Percentiles rank a stretch among this genome's conserved stretches.
Evolutionary conservation across 169 alveolate genomes (phyloP).

Genomic region (Cyclospora cayetanensis): DNA sequence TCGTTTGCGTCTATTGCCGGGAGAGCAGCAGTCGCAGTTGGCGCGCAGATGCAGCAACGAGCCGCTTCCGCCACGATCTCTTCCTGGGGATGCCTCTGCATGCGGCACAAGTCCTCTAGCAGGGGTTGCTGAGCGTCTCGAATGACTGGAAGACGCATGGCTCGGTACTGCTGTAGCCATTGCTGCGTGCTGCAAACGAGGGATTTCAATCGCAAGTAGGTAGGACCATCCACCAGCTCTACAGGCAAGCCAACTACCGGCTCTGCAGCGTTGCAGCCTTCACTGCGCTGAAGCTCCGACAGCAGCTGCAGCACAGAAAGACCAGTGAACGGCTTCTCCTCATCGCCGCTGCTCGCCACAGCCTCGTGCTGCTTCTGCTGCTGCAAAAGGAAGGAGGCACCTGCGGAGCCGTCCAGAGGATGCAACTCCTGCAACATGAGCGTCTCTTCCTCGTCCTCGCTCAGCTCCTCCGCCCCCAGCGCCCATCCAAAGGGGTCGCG

Average conservation of each 20-base stretch:
- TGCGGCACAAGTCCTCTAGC: constrained; percentile 20
- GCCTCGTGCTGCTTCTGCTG: constrained; percentile 60
- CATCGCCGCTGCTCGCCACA: not conserved
- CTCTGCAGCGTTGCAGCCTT: constrained; percentile 53
- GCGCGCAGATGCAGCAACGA: constrained; percentile 39
- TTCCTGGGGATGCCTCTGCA: constrained; percentile 57
- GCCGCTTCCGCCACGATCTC: not conserved
- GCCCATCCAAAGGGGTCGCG: constrained; percentile 39
- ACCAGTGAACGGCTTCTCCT: not conserved
- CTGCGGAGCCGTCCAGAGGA: constrained; percentile 50
- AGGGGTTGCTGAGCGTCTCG: constrained; percentile 60
- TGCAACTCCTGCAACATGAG: constrained; percentile 37
- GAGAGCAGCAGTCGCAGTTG: not conserved
- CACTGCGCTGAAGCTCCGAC: constrained; percentile 39
- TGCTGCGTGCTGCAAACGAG: constrained; percentile 1
- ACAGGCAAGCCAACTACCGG: constrained; percentile 21
- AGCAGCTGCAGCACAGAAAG: constrained; percentile 47
- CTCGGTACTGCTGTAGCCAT: constrained; percentile 54
- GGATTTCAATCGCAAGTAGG: not conserved
- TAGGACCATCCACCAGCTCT: constrained; percentile 31
- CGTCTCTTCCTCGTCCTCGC: constrained; percentile 61
- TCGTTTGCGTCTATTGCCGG: not conserved
- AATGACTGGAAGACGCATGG: constrained; percentile 36
- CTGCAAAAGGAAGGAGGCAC: constrained; percentile 45
- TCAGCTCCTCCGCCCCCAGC: constrained; percentile 11